Base-by-base conservation (phyloP, 495 filamentous ascomycete genomes). In the Lasiosphaeria hispida region DNA sequence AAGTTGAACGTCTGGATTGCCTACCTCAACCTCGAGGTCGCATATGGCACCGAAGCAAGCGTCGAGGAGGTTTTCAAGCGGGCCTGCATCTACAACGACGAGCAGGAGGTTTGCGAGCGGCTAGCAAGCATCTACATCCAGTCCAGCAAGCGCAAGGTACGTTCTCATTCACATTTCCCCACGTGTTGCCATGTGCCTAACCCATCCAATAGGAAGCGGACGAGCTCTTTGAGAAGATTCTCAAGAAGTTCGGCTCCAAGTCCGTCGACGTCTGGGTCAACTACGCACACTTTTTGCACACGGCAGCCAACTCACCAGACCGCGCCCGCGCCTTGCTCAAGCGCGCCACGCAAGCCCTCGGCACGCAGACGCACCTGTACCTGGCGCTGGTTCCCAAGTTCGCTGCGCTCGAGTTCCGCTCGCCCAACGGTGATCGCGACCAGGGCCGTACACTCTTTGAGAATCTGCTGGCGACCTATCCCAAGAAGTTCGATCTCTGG, bases 1-100 rank as follows among this genome's bases (percentile, higher is more conserved):
- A 96, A 96, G 76, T 74, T 94, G 65, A 96, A 96, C 73, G 83
- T 96, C 58, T 98, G 94, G 94, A 84, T 92, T 60, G 95, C 90
- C 2, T 82, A 93, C 72, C 81, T 98, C 58, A 97, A 98, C 74
- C 79, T 97, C 59, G 94, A 98, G 71, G 91, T 92, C 63, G 85
- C 87, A 3, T 97, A 94, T 64, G 92, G 94, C 51, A 88, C 78
- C 57, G 87, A 92, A 30, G 92, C 94, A 53, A 83, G 82, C n/a
- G 73, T 95, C 2, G 89, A 96, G 35, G 88, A 89, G 34, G 84
- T 89, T 48, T 97, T 98, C 79, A 91, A 89, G 77, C 85, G 89
- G 47, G 94, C 94, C 4, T 96, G 92, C 73, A 88, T 92, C 65
- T 92, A 92, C 75, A 96, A 96, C 63, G 93, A 98, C 63, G 80